Evolutionary conservation across 169 alveolate genomes (phyloP), one percentile per base, ranked within the genome.

Genomic region (Cyclospora cayetanensis): DNA sequence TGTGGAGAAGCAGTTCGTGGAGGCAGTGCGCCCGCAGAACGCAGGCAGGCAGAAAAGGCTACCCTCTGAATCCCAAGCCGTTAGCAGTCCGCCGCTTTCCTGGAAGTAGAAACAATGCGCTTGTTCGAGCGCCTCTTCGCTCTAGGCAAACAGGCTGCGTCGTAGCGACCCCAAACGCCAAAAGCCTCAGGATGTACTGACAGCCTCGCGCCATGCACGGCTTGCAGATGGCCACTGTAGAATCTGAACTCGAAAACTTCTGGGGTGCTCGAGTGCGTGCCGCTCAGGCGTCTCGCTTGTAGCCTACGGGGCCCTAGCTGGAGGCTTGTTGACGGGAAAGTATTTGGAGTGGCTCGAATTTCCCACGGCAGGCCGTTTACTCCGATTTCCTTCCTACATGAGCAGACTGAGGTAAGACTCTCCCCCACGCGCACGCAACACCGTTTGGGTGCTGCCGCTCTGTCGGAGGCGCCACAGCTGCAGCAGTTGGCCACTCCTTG

Each of bases 221-320:
- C n/a, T n/a, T n/a, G n/a, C n/a, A n/a, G n/a, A n/a, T n/a, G n/a
- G n/a, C n/a, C n/a, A n/a, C n/a, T n/a, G n/a, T n/a, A n/a, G n/a
- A n/a, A n/a, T n/a, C n/a, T n/a, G n/a, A n/a, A n/a, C n/a, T n/a
- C n/a, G n/a, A n/a, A n/a, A 55, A 55, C 25, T 4, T 55, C 18
- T 66, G 35, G 60, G 9, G 60, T 9, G 25, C 60, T 18, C 18
- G 25, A 11, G 9, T 50, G 60, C 25, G 31, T 15, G 7, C 22
- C 27, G 2, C 50, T 2, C 55, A 93, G 96, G 96, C 46, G 93
- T 93, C 12, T 95, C 90, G 1, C 60, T 95, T 4, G 41, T 95
- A 42, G 98, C 98, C 43, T 95, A 96, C 92, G 94, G 97, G 3
- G 96, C 98, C 4, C 92, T 96, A 35, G 97, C 97, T 34, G 98